Evolutionary conservation across 176 grass and related monocot species (phyloP).

Genomic region (Avena eriantha): DNA sequence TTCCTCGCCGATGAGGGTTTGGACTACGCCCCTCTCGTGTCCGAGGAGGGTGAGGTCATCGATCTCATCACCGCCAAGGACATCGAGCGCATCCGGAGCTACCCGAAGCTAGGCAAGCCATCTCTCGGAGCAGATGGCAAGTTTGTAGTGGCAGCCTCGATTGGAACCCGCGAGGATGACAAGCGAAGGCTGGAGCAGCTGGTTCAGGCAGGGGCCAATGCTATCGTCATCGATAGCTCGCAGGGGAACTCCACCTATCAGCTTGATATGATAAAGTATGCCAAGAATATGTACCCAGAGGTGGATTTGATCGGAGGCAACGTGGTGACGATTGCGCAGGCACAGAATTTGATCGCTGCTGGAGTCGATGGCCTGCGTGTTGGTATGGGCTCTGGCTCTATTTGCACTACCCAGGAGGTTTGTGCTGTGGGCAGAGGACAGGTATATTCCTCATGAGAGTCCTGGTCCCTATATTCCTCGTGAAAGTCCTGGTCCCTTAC

Average conservation of each 20-base stretch:
- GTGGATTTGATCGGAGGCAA: constrained; percentile 92
- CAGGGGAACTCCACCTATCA: constrained; percentile 96
- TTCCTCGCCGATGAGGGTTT: constrained; percentile 74
- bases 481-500: background rate
- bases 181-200: constrained; percentile 77
- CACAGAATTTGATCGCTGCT: constrained; percentile 71
- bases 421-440: constrained; percentile 88
- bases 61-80: constrained; percentile 79
- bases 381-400: constrained; percentile 95
- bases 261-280: constrained; percentile 87
- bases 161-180: constrained; percentile 85
- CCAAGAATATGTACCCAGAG: constrained; percentile 66
- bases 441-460: constrained; percentile 49
- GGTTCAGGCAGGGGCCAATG: constrained; percentile 76
- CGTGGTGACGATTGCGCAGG: constrained; percentile 80
- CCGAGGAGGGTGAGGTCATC: constrained; percentile 65
- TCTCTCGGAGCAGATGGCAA: constrained; percentile 74
- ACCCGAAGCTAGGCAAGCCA: constrained; percentile 75
- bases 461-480: constrained; percentile 35
- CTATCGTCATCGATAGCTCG: constrained; percentile 85
- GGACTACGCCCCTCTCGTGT: constrained; percentile 77
- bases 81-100: constrained; percentile 75
- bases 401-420: constrained; percentile 96
- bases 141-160: constrained; percentile 70
- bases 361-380: constrained; percentile 88